Conservation (phyloP, 2,329 filamentous ascomycete species). For the Aspergillus ochraceoroseus region DNA sequence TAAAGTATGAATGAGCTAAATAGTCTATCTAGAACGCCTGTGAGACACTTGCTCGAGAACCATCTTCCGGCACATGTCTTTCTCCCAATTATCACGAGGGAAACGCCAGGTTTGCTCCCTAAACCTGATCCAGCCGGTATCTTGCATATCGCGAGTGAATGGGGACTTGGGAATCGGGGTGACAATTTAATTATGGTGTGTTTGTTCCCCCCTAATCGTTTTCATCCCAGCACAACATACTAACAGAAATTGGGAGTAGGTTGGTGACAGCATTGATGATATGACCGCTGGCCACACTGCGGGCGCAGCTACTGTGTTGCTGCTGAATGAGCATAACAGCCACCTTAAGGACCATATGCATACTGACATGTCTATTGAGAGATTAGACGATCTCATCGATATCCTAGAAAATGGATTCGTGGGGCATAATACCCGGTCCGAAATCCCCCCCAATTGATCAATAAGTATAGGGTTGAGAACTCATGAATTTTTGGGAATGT, state of each 20-base stretch:
- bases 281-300: conserved; percentile 81
- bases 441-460: conserved; percentile 12
- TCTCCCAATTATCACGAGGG: conserved; percentile 74
- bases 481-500: neutral
- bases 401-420: conserved; percentile 72
- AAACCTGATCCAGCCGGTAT: conserved; percentile 89
- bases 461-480: conserved; percentile 6
- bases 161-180: conserved; percentile 57
- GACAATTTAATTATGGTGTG: conserved; percentile 40
- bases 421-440: conserved; percentile 38
- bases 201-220: conserved; percentile 3
- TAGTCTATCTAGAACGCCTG: conserved; percentile 38
- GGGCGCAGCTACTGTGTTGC: conserved; percentile 82
- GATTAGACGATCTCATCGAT: conserved; percentile 69
- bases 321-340: conserved; percentile 76
- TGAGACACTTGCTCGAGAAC: conserved; percentile 54
- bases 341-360: conserved; percentile 65
- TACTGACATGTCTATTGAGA: conserved; percentile 68
- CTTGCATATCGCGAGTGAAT: conserved; percentile 72
- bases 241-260: conserved; percentile 30
- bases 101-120: conserved; percentile 60
- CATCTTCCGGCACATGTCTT: conserved; percentile 68
- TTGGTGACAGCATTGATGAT: conserved; percentile 81
- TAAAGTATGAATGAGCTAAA: too few species aligned
- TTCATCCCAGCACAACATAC: too few species aligned